A percentile compares a stretch with the other conserved stretches of the same genome.
Evolutionary conservation across 169 alveolate genomes (phyloP).

Genomic region (Blepharisma undulans): DNA sequence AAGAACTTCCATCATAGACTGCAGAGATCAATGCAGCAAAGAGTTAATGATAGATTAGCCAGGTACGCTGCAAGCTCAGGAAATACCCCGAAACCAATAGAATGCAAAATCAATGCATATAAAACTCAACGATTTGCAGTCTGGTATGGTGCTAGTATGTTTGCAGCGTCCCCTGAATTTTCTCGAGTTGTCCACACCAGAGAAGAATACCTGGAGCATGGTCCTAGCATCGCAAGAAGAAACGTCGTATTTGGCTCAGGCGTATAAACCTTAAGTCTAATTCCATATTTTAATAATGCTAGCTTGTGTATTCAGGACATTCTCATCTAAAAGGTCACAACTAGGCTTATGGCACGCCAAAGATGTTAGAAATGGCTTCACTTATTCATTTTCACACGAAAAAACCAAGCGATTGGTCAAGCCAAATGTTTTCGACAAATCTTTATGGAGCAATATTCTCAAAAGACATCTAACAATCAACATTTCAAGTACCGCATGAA

Average conservation of each 20-base stretch:
- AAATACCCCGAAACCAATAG: slow-evolving; percentile 71
- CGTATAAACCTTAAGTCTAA: not conserved
- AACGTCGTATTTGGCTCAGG: slow-evolving; percentile 59
- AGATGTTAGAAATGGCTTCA: slow-evolving; percentile 19
- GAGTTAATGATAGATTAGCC: slow-evolving; percentile 92
- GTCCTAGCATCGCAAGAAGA: slow-evolving; percentile 97
- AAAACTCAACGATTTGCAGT: slow-evolving; percentile 97
- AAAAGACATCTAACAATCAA: not conserved
- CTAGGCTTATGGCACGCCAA: slow-evolving; percentile 25
- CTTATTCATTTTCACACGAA: slow-evolving; percentile 30
- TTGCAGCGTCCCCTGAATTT: slow-evolving; percentile 95
- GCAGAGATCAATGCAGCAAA: slow-evolving; percentile 89
- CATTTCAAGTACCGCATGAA: slow-evolving; percentile 16
- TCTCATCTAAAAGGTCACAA: slow-evolving; percentile 37
- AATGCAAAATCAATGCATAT: slow-evolving; percentile 92
- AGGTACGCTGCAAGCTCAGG: not conserved
- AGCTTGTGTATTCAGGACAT: not conserved
- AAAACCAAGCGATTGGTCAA: slow-evolving; percentile 11
- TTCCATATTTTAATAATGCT: not conserved
- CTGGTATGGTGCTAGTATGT: slow-evolving; percentile 99
- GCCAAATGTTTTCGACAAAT: slow-evolving; percentile 36
- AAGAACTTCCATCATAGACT: slow-evolving; percentile 85
- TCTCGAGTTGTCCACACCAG: slow-evolving; percentile 97
- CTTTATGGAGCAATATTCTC: not conserved
- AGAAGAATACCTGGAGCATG: slow-evolving; percentile 97